Evolutionary conservation across 257 asterid genomes (phyloP).

Genomic region (Ehretia macrophylla): DNA sequence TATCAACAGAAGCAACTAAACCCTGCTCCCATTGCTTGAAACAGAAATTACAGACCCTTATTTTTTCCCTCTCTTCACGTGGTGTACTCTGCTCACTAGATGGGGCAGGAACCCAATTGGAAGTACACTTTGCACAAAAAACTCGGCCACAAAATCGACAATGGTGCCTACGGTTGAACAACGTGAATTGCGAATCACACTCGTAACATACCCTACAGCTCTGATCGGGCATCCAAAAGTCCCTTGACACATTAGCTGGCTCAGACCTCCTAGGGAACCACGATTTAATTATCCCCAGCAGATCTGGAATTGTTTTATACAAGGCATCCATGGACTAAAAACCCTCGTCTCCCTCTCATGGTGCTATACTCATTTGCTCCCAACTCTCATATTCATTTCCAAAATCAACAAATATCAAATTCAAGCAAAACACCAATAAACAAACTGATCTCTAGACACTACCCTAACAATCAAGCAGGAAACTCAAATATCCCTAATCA

Average conservation of each 20-base stretch:
- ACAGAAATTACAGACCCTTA: constrained; percentile 83
- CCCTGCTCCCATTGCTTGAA: constrained; percentile 71
- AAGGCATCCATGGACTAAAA: constrained; percentile 60
- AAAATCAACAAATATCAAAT: constrained; percentile 5
- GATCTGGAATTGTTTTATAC: constrained; percentile 53
- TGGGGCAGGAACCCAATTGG: constrained; percentile 62
- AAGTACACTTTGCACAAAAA: constrained; percentile 84
- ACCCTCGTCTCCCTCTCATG: constrained; percentile 45
- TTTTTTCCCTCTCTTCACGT: constrained; percentile 59
- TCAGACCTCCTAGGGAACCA: constrained; percentile 80
- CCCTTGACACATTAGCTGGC: constrained; percentile 77
- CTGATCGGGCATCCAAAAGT: constrained; percentile 98
- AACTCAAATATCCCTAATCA: constrained; percentile 7
- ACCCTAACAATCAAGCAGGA: constrained; percentile 9
- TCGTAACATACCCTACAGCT: constrained; percentile 97
- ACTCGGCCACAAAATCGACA: constrained; percentile 90
- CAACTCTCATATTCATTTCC: constrained; percentile 34
- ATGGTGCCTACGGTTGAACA: constrained; percentile 91
- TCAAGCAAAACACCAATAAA: constrained; percentile 6
- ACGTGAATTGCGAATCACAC: constrained; percentile 81
- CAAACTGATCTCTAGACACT: constrained; percentile 1
- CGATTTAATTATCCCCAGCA: constrained; percentile 54
- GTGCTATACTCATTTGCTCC: constrained; percentile 48
- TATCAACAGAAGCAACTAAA: constrained; percentile 28
- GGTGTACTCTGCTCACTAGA: constrained; percentile 28